Evolutionary conservation across 805 yeast species (phyloP).

Genomic region (Cyberlindnera bimundalis): DNA sequence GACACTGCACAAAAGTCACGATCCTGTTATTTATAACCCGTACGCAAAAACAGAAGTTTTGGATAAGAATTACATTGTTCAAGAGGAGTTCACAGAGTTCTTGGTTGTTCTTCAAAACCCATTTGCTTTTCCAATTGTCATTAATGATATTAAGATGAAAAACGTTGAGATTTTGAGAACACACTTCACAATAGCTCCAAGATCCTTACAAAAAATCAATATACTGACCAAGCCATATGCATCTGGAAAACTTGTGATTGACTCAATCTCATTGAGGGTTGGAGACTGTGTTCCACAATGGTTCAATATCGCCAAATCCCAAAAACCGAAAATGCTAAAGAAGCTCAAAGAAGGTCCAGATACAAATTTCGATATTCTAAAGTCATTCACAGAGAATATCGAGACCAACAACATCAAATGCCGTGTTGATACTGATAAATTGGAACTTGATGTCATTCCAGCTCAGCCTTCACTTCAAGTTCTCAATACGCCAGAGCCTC

Average conservation of each 20-base stretch:
- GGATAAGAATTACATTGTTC: conserved; percentile 39
- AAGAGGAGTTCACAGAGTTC: conserved; percentile 62
- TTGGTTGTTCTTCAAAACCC: conserved; percentile 70
- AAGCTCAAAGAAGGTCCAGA: conserved; percentile 26
- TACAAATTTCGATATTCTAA: conserved; percentile 2
- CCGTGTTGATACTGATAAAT: conserved; percentile 24
- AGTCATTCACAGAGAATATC: conserved; percentile 16
- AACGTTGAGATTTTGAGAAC: conserved; percentile 29
- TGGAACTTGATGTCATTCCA: conserved; percentile 35
- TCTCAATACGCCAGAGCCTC: conserved; percentile 46
- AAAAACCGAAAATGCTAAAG: conserved; percentile 23
- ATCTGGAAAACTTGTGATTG: conserved; percentile 46
- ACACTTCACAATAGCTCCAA: conserved; percentile 37
- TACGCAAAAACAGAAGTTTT: conserved; percentile 27
- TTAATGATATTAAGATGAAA: conserved; percentile 44
- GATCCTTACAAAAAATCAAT: conserved; percentile 35
- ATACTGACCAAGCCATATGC: conserved; percentile 46
- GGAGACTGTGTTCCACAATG: conserved; percentile 46
- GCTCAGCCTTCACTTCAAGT: conserved; percentile 62
- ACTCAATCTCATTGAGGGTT: conserved; percentile 49
- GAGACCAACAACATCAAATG: conserved; percentile 14
- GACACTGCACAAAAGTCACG: conserved; percentile 20
- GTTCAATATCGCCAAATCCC: conserved; percentile 39
- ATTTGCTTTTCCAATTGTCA: conserved; percentile 65
- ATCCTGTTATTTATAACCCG: conserved; percentile 59